These are phyloP conservation scores for Lathyrus sativus DNA, from an alignment of 306 rosid genomes.

Conservation along the genomic window DNA sequence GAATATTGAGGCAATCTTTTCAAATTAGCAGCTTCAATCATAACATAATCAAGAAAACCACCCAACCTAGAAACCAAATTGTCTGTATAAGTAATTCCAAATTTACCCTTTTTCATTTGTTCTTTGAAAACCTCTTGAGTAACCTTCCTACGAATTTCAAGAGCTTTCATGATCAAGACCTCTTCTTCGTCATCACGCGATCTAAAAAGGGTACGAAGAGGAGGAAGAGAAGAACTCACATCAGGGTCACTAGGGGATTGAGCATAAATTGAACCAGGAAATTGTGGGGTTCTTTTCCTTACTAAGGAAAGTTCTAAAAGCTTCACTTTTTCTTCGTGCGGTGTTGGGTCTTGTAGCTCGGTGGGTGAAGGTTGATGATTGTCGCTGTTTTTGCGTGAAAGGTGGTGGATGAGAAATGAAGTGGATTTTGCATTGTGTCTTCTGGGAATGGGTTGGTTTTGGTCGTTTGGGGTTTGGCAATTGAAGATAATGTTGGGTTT, in stretches of 20 bases:
- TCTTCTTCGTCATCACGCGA: constrained; percentile 28
- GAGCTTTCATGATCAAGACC: constrained; percentile 71
- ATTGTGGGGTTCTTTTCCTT: constrained; percentile 77
- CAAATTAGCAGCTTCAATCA: constrained; percentile 85
- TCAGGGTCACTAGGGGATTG: constrained; percentile 80
- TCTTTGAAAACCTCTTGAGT: constrained; percentile 76
- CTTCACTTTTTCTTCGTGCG: constrained; percentile 53
- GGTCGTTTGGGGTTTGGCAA: constrained; percentile 43
- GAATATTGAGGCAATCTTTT: constrained; percentile 69
- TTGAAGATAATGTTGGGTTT: constrained; percentile 36
- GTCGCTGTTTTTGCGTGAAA: constrained; percentile 30
- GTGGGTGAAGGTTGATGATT: background rate
- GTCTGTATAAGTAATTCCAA: constrained; percentile 73
- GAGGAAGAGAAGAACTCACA: constrained; percentile 69
- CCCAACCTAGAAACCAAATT: constrained; percentile 57
- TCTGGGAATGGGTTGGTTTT: constrained; percentile 47
- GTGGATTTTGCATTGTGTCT: constrained; percentile 85
- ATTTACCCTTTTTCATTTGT: constrained; percentile 73
- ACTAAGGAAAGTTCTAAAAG: constrained; percentile 82
- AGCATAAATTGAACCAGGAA: constrained; percentile 85
- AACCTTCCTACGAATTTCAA: constrained; percentile 84
- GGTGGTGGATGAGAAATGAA: constrained; percentile 44
- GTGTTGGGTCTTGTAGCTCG: constrained; percentile 42
- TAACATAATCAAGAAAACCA: constrained; percentile 66
- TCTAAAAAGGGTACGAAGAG: constrained; percentile 51